Conservation (phyloP, 495 filamentous ascomycete species). For the Penicillium roqueforti region DNA sequence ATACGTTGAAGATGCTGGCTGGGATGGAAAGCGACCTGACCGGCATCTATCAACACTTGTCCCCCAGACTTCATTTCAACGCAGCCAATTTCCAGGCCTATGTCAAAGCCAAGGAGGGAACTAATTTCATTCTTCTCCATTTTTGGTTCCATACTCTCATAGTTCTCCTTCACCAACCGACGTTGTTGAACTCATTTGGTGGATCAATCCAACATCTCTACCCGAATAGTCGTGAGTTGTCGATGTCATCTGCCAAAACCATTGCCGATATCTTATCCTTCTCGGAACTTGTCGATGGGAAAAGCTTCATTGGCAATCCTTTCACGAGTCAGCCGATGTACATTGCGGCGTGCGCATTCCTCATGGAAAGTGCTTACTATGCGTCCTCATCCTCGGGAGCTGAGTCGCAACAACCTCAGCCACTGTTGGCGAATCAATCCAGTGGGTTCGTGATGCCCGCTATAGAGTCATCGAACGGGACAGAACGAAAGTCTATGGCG, state of each 20-base stretch:
- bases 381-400: constrained; percentile 35
- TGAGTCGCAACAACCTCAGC: constrained; percentile 27
- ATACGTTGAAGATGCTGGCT: constrained; percentile 62
- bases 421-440: constrained; percentile 35
- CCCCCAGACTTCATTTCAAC: constrained; percentile 70
- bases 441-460: constrained; percentile 43
- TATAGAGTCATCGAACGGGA: constrained; percentile 30
- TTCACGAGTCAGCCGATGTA: constrained; percentile 90
- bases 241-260: constrained; percentile 84
- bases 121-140: constrained; percentile 81
- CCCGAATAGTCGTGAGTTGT: constrained; percentile 72
- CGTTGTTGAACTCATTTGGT: constrained; percentile 71
- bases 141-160: constrained; percentile 90
- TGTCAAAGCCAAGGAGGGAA: constrained; percentile 69
- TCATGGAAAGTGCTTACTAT: constrained; percentile 68
- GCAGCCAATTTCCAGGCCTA: constrained; percentile 74
- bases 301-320: constrained; percentile 77
- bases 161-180: constrained; percentile 78
- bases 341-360: constrained; percentile 80
- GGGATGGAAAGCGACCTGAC: constrained; percentile 75
- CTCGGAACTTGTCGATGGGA: constrained; percentile 71
- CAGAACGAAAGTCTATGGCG: constrained; percentile 48
- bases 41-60: constrained; percentile 70
- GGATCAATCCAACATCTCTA: constrained; percentile 64
- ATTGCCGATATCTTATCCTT: constrained; percentile 81